Evolutionary conservation across 1,139 yeast species (phyloP), one percentile per base, ranked within the genome.

Genomic region (Hansenula anomala): DNA sequence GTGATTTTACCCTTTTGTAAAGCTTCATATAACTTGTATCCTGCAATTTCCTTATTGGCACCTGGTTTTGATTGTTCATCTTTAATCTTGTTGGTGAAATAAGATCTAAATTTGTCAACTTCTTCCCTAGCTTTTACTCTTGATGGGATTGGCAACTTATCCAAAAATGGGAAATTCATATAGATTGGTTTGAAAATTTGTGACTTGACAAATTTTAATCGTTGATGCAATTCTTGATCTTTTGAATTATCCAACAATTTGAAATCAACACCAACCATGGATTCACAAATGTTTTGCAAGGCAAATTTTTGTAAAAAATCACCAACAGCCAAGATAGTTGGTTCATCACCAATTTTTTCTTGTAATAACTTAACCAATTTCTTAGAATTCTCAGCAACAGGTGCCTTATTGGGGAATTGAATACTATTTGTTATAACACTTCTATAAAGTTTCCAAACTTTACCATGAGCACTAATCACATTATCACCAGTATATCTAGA

Each of bases 401-500:
- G 64, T 0, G 46, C 49, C 2, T 54, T 49, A 26, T 72, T 63
- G 10, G 81, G 80, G 45, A 73, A 72, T 43, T 74, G 80, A 20
- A 78, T 63, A 3, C 76, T 68, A n/a, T 63, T 60, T 5, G 77
- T 69, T 30, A 78, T 53, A 16, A 71, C 54, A 4, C 56, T 57
- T 42, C 85, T 60, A 49, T 75, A 78, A 9, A 58, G 46, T 44
- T 56, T 71, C 85, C 85, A 78, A n/a, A 56, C 52, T 3, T 58
- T 55, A 0, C 81, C 81, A 51, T 76, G 80, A 1, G 83, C 74
- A 48, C 83, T 76, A 23, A 78, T 78, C 3, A 78, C 65, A 51
- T 78, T 78, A 44, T 78, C 83, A 0, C 85, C 85, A 0, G 83
- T 75, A 46, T 78, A 78, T 10, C 64, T 63, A 1, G 82, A 71